These are phyloP conservation scores for Plantago major DNA, from an alignment of 257 asterid species.

Conservation along the genomic window DNA sequence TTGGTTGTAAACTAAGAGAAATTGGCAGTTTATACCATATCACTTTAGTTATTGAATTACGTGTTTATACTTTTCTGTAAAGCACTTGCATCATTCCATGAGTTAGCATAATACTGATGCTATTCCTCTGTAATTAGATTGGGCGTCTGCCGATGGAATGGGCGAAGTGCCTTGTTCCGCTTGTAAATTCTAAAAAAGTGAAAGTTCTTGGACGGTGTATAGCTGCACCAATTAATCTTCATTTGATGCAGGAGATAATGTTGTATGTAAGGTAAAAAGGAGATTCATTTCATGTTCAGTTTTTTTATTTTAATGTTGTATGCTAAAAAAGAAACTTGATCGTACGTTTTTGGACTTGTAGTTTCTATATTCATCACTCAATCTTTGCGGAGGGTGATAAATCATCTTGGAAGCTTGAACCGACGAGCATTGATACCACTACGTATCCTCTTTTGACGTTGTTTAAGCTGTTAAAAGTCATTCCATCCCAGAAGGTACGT, in stretches of 20 bases:
- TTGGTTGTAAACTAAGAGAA: no score
- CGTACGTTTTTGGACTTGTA: slow-evolving; percentile 26
- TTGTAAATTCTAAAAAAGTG: slow-evolving; percentile 75
- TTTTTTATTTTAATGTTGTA: not conserved
- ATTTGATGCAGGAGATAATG: slow-evolving; percentile 71
- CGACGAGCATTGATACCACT: slow-evolving; percentile 49
- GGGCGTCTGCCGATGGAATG: slow-evolving; percentile 93
- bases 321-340: not conserved
- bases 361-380: slow-evolving; percentile 71
- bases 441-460: slow-evolving; percentile 63
- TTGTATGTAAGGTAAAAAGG: slow-evolving; percentile 70
- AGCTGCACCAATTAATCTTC: slow-evolving; percentile 61
- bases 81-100: no score
- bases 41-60: not conserved
- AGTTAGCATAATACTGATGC: not conserved
- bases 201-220: slow-evolving; percentile 74
- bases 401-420: slow-evolving; percentile 80
- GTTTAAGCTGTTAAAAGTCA: slow-evolving; percentile 55
- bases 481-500: slow-evolving; percentile 58
- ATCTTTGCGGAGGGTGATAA: slow-evolving; percentile 43
- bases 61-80: not conserved
- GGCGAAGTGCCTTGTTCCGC: slow-evolving; percentile 82
- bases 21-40: no score
- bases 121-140: slow-evolving; percentile 37
- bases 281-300: not conserved